These are phyloP conservation scores for Phalaenopsis aphrodite DNA, from an alignment of 106 monocot genomes.

Conservation along the genomic window DNA sequence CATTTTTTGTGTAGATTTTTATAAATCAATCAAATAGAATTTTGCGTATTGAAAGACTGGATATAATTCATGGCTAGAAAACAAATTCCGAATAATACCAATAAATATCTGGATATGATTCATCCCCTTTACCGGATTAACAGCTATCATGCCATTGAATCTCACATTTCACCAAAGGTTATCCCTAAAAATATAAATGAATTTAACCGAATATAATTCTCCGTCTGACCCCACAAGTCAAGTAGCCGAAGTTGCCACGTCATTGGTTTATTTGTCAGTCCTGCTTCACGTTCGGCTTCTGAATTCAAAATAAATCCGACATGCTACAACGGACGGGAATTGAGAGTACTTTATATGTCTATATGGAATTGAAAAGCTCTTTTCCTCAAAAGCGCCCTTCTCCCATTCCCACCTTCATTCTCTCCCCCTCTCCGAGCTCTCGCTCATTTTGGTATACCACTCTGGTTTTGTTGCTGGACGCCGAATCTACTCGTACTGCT, in stretches of 20 bases:
- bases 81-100: too few relatives aligned
- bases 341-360: background rate
- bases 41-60: too few relatives aligned
- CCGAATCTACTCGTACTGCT: background rate
- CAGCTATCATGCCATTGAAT: too few relatives aligned
- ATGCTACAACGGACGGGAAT: background rate
- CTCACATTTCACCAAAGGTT: too few relatives aligned
- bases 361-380: background rate
- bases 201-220: too few relatives aligned
- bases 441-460: background rate
- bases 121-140: too few relatives aligned
- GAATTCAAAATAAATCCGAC: slow-evolving; percentile 4
- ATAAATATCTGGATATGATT: too few relatives aligned
- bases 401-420: background rate
- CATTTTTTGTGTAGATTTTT: too few relatives aligned
- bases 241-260: background rate
- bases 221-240: background rate
- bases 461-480: background rate
- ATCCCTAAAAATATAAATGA: too few relatives aligned
- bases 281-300: background rate
- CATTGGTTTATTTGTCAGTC: background rate
- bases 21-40: too few relatives aligned
- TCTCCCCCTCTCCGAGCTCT: background rate
- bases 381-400: too few relatives aligned
- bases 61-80: too few relatives aligned